Base-by-base conservation (phyloP, 306 rosid genomes). In the Prunus armeniaca region DNA sequence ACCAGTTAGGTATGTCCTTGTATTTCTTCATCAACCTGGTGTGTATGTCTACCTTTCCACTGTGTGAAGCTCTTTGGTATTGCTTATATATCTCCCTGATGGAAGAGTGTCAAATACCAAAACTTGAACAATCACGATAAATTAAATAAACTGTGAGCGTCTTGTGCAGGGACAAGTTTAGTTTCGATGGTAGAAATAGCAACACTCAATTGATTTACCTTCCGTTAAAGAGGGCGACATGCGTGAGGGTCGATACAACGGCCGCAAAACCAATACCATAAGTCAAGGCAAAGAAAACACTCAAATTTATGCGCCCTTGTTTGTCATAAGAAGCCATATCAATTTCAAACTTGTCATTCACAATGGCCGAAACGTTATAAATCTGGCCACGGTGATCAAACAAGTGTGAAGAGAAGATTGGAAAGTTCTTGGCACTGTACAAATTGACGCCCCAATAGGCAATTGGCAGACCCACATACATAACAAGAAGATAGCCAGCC, bases 251-350 rank as follows among this genome's bases (percentile, higher is more conserved):
- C 28, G 98, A 75, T 34, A 91, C 90, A 47, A 93, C 78, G 47
- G 94, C 82, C 5, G 94, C 96, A 70, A 93, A 93, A 69, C 98
- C 98, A 67, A 93, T 85, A 11, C 96, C 98, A 67, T 89, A 93
- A 20, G 88, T 81, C 63, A 93, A 78, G 60, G 96, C 67, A 9
- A 93, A 93, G 72, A 90, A 86, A 67, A 86, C 79, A 72, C 98
- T 90, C 12, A 90, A 80, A 65, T 86, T 79, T 60, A 93, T 81
- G 67, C 81, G 76, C 5, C 96, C 97, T 67, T 78, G 88, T 51
- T 79, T 55, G 0, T 9, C 45, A 50, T 93, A 91, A 63, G 70
- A 24, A 1, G 38, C 67, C 24, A 32, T 11, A 64, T 88, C 63
- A 0, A 93, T 25, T 83, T 93, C 89, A 56, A 93, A 89, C 8